Evolutionary conservation across 83 land plant genomes (phyloP).

Genomic region (Diphasiastrum complanatum): DNA sequence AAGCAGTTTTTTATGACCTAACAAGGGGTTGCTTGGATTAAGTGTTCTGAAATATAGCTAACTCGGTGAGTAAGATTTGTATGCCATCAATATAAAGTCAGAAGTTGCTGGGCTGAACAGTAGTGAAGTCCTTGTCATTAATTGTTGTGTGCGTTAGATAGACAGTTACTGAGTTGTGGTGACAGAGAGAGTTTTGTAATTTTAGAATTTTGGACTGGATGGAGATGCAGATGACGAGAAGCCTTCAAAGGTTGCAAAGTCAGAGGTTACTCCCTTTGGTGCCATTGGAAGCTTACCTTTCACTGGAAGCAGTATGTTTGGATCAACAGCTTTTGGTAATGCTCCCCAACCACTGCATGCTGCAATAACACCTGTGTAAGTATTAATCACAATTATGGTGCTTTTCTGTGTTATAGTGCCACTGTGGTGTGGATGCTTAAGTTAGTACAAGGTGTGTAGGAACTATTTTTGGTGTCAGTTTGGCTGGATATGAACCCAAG

Average conservation of each 20-base stretch:
- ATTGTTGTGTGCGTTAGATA: no score
- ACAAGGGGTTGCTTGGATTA: no score
- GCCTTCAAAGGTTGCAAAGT: slow-evolving; percentile 66
- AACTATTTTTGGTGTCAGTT: slow-evolving; percentile 5
- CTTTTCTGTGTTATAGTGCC: not conserved
- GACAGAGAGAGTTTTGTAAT: no score
- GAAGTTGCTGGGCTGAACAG: no score
- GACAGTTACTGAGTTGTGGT: no score
- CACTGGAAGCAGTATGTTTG: no score
- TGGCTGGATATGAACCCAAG: no score
- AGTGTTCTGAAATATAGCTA: no score
- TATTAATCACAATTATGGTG: not conserved
- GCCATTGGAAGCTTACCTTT: slow-evolving; percentile 43
- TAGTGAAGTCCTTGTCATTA: no score
- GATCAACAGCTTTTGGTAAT: slow-evolving; percentile 43
- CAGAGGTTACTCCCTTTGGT: slow-evolving; percentile 49
- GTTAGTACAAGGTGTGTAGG: slow-evolving; percentile 32
- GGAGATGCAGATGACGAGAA: slow-evolving; percentile 67
- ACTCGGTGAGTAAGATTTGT: no score
- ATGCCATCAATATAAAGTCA: no score
- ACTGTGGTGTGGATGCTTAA: slow-evolving; percentile 21
- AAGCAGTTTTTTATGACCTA: no score
- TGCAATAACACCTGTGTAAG: slow-evolving; percentile 59
- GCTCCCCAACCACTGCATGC: slow-evolving; percentile 59
- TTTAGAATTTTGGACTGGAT: slow-evolving; percentile 14